Evolutionary conservation across 2,329 filamentous ascomycete genomes (phyloP).

Genomic region (Colletotrichum cereale): DNA sequence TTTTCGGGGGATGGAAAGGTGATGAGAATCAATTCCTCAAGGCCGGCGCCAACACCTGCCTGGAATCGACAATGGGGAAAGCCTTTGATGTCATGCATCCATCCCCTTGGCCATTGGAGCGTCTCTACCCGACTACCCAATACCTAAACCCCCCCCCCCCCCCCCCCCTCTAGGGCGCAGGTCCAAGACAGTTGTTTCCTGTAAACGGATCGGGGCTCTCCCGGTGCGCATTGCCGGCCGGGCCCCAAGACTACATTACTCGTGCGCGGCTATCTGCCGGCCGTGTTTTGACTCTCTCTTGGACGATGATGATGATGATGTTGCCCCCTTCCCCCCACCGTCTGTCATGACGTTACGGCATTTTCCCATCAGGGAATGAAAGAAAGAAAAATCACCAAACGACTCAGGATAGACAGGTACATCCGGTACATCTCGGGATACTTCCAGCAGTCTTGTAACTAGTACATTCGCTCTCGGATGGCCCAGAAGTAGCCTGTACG

Average conservation of each 20-base stretch:
- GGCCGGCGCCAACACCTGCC: background rate
- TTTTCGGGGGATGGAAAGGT: background rate
- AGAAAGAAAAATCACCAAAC: background rate
- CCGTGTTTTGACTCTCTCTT: background rate
- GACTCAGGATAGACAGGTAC: slow-evolving; percentile 19
- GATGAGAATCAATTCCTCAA: slow-evolving; percentile 9
- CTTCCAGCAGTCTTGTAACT: slow-evolving; percentile 7
- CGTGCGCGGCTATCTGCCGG: background rate
- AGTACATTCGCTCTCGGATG: background rate
- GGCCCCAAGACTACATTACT: background rate
- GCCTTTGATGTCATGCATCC: slow-evolving; percentile 35
- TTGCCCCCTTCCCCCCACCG: too few relatives aligned
- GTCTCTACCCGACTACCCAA: slow-evolving; percentile 20
- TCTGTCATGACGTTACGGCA: slow-evolving; percentile 12
- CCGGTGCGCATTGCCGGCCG: slow-evolving; percentile 22
- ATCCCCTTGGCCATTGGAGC: slow-evolving; percentile 24
- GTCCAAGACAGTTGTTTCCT: slow-evolving; percentile 9
- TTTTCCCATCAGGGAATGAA: background rate
- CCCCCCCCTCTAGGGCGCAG: background rate
- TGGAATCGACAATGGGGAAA: slow-evolving; percentile 28
- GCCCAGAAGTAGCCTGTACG: background rate
- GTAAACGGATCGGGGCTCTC: background rate
- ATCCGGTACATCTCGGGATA: slow-evolving; percentile 20
- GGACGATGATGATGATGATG: background rate
- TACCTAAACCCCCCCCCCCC: slow-evolving; percentile 1